phyloP scores from a whole-genome alignment of 2,329 filamentous ascomycete species.

The Helicocarpus griseus region DNA sequence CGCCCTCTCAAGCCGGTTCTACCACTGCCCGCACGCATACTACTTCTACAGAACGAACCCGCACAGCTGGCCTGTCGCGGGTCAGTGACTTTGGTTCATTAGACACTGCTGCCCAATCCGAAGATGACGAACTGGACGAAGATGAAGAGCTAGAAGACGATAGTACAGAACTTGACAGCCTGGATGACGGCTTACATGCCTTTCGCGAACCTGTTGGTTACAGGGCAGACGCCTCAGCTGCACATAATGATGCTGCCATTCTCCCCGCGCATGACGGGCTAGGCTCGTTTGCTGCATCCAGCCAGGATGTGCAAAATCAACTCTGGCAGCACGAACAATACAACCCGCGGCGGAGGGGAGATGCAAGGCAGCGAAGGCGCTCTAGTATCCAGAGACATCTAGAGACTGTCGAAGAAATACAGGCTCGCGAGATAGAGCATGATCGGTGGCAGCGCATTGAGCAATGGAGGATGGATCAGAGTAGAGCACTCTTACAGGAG shows the following conservation, averaged over 20 bases:
- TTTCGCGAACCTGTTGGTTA: slow-evolving; percentile 55
- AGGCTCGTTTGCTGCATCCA: slow-evolving; percentile 67
- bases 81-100: slow-evolving; percentile 75
- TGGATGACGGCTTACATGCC: slow-evolving; percentile 84
- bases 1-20: slow-evolving; percentile 48
- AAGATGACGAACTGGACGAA: slow-evolving; percentile 36
- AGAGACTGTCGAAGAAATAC: slow-evolving; percentile 47
- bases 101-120: slow-evolving; percentile 38
- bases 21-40: slow-evolving; percentile 60
- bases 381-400: slow-evolving; percentile 50
- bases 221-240: neutral
- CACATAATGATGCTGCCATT: slow-evolving; percentile 55
- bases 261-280: slow-evolving; percentile 89
- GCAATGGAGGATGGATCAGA: slow-evolving; percentile 85
- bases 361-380: slow-evolving; percentile 38
- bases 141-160: slow-evolving; percentile 49
- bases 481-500: slow-evolving; percentile 71
- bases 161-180: slow-evolving; percentile 59
- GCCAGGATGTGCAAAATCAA: slow-evolving; percentile 61
- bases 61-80: slow-evolving; percentile 59
- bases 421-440: slow-evolving; percentile 50
- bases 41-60: slow-evolving; percentile 54
- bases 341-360: slow-evolving; percentile 57
- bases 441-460: slow-evolving; percentile 81
- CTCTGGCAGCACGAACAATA: slow-evolving; percentile 82